phyloP scores from a whole-genome alignment of 345 rosid species.

The Punica granatum region DNA sequence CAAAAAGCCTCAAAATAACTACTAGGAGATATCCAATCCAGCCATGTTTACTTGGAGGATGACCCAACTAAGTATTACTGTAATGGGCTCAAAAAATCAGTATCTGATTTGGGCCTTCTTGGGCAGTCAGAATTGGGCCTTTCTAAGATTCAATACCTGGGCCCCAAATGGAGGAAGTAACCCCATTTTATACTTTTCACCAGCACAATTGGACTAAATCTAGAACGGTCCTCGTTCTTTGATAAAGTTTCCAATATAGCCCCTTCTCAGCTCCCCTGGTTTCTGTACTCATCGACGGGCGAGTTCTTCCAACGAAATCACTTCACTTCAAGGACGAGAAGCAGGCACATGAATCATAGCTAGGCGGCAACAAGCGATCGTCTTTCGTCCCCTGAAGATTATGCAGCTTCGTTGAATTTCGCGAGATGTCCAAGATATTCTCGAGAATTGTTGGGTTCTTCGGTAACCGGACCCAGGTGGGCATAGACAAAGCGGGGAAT shows the following conservation, averaged over 20 bases:
- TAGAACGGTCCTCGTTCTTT: background rate
- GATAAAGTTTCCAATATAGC: background rate
- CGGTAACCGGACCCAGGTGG: conserved; percentile 38
- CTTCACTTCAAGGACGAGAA: too few species aligned
- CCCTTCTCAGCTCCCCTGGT: too few species aligned
- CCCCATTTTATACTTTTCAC: background rate
- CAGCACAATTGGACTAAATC: background rate
- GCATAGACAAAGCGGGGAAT: conserved; percentile 72
- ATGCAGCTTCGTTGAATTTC: background rate
- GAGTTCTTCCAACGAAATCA: too few species aligned
- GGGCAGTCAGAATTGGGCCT: background rate
- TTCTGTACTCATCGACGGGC: background rate
- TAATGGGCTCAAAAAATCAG: background rate
- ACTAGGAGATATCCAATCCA: too few species aligned
- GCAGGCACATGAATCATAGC: too few species aligned
- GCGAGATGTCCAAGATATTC: conserved; percentile 60
- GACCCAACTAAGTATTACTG: too few species aligned
- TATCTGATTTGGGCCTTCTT: background rate
- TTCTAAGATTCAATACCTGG: background rate
- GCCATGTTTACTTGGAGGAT: too few species aligned
- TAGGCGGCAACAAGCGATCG: too few species aligned
- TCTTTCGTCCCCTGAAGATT: background rate
- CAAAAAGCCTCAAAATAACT: too few species aligned
- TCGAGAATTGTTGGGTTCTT: conserved; percentile 62
- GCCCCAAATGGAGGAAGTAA: too few species aligned